Evolutionary conservation across 129 eudicot genomes (phyloP).

Genomic region (Flaveria linearis): DNA sequence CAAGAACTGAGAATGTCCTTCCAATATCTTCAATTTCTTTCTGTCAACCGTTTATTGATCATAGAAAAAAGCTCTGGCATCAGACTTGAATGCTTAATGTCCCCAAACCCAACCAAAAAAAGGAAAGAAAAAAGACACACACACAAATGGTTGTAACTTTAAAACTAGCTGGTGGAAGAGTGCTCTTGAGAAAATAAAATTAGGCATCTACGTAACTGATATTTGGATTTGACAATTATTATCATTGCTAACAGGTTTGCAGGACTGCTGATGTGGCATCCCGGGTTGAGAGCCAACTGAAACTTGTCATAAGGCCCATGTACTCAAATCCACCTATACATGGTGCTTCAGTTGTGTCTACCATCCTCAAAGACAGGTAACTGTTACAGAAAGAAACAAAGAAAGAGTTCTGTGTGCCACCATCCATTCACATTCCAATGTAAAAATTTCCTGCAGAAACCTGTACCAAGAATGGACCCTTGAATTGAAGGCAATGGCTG

Average conservation of each 20-base stretch:
- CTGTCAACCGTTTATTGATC: too few species aligned
- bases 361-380: slow-evolving; percentile 85
- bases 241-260: slow-evolving; percentile 56
- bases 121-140: too few species aligned
- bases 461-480: slow-evolving; percentile 82
- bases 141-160: too few species aligned
- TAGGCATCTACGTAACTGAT: too few species aligned
- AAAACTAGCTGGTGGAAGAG: too few species aligned
- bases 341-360: slow-evolving; percentile 91
- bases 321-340: slow-evolving; percentile 92
- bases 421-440: neutral
- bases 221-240: neutral
- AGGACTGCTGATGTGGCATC: slow-evolving; percentile 81
- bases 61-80: too few species aligned
- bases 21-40: too few species aligned
- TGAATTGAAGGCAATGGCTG: slow-evolving; percentile 98
- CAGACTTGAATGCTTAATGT: too few species aligned
- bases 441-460: slow-evolving; percentile 47
- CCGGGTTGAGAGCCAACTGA: slow-evolving; percentile 90
- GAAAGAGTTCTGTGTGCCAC: neutral
- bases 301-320: slow-evolving; percentile 94
- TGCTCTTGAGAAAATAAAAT: too few species aligned
- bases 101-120: too few species aligned
- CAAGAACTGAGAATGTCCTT: too few species aligned
- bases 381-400: neutral